Evolutionary conservation across 2,329 filamentous ascomycete genomes (phyloP), one percentile per base, ranked within the genome.

Genomic region (Fusarium aywerte): DNA sequence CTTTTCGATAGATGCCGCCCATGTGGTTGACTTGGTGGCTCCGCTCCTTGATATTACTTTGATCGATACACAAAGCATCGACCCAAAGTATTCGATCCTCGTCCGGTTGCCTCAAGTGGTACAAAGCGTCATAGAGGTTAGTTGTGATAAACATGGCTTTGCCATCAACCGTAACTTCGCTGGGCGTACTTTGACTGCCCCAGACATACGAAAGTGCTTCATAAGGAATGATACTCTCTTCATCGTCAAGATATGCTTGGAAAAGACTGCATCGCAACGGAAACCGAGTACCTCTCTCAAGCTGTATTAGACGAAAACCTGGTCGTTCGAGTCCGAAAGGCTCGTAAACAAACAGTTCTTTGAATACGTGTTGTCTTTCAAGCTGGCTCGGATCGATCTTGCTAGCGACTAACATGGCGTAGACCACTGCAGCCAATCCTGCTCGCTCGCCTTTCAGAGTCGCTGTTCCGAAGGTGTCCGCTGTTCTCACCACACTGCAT

Each of bases 11-110:
- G 0, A 68, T 68, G 0, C 50, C 27, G 0, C 43, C 44, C 65
- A 68, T 68, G 0, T 7, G 33, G 1, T n/a, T 15, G 1, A 68
- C 65, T 36, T 68, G 64, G 2, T 68, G 65, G 0, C 64, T 44
- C 0, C 60, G 54, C 7, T 68, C 65, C 0, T 35, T 49, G 8
- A 47, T 42, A 7, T 65, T 65, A 1, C 0, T 50, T 6, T 68
- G 65, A 0, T 68, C 49, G 4, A 67, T 67, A 3, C 36, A 67
- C 0, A 67, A 1, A 7, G 64, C 64, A 32, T 67, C 64, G 0
- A 57, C 2, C 65, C 65, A 68, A 0, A 68, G 35, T 1, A 61
- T 31, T 0, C 43, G 51, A 3, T 68, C 65, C 3, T 43, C 11
- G 0, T 47, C 2, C 0, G 23, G 9, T 0, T 5, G 5, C 3